A percentile compares a stretch with the other conserved stretches of the same genome.
Evolutionary conservation across 2,329 filamentous ascomycete genomes (phyloP).

Genomic region (Fusarium pseudocircinatum): DNA sequence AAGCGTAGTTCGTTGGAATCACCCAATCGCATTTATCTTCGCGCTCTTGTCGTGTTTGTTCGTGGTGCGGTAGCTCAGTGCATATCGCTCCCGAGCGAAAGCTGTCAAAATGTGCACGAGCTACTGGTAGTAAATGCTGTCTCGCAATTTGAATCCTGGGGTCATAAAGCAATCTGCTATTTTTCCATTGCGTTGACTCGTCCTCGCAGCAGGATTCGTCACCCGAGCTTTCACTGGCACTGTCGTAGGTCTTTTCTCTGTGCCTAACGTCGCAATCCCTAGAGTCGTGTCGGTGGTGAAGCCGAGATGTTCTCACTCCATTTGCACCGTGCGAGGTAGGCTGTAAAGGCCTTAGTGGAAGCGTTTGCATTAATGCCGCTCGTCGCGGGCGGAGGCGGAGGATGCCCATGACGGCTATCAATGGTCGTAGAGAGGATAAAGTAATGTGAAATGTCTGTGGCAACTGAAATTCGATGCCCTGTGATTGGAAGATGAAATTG

Average conservation of each 20-base stretch:
- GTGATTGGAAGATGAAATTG: neutral
- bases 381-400: neutral
- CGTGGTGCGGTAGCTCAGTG: accelerated
- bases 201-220: neutral
- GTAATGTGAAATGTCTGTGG: too few species aligned
- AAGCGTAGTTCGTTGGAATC: accelerated
- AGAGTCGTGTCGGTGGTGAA: accelerated
- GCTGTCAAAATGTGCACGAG: accelerated
- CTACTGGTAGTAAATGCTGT: neutral
- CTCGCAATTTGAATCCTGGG: accelerated
- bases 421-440: accelerated
- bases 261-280: accelerated
- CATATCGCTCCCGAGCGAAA: accelerated
- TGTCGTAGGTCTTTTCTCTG: neutral
- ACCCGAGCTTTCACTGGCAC: neutral
- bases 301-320: accelerated
- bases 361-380: accelerated
- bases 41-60: neutral
- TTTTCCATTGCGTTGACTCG: accelerated
- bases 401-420: neutral
- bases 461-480: accelerated
- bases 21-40: neutral
- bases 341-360: neutral
- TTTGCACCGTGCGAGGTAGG: accelerated
- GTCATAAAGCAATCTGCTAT: accelerated